These are phyloP conservation scores for Blastobotrys illinoisensis DNA, from an alignment of 1,139 yeast species.

Conservation along the genomic window DNA sequence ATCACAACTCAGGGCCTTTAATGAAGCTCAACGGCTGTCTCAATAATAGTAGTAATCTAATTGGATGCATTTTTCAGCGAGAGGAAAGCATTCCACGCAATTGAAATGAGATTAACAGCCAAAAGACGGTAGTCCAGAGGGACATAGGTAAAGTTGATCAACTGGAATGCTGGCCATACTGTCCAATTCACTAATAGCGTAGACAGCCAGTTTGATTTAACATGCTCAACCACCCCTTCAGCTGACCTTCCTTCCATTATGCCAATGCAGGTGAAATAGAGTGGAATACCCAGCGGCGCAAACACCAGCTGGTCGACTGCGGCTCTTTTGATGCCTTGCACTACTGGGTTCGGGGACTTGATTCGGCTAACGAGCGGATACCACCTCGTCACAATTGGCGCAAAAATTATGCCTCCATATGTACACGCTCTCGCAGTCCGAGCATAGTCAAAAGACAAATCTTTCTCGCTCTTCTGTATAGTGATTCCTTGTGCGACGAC, in stretches of 20 bases:
- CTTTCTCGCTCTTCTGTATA: slow-evolving; percentile 30
- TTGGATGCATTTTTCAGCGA: slow-evolving; percentile 44
- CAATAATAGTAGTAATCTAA: not conserved
- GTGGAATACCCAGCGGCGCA: slow-evolving; percentile 53
- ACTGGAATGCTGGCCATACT: slow-evolving; percentile 84
- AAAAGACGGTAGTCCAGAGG: slow-evolving; percentile 66
- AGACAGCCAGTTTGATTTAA: slow-evolving; percentile 24
- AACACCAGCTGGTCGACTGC: slow-evolving; percentile 66
- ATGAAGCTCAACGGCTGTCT: not conserved
- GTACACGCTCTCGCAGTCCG: slow-evolving; percentile 62
- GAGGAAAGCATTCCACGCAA: slow-evolving; percentile 81
- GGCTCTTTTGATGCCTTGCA: slow-evolving; percentile 42
- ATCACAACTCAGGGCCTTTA: no score
- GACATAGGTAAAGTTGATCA: slow-evolving; percentile 61
- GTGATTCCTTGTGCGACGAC: slow-evolving; percentile 51
- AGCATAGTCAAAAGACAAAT: slow-evolving; percentile 23
- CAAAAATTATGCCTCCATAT: slow-evolving; percentile 74
- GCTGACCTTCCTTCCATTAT: slow-evolving; percentile 48
- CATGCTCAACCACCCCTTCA: slow-evolving; percentile 28
- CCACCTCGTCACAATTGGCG: slow-evolving; percentile 69
- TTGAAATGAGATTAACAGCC: slow-evolving; percentile 64
- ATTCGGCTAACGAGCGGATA: slow-evolving; percentile 54
- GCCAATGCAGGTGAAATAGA: slow-evolving; percentile 63
- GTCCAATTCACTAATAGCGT: slow-evolving; percentile 70
- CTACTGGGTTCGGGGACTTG: slow-evolving; percentile 37